These are phyloP conservation scores for Neurospora sp. DNA, from an alignment of 495 filamentous ascomycete genomes.

Conservation along the genomic window DNA sequence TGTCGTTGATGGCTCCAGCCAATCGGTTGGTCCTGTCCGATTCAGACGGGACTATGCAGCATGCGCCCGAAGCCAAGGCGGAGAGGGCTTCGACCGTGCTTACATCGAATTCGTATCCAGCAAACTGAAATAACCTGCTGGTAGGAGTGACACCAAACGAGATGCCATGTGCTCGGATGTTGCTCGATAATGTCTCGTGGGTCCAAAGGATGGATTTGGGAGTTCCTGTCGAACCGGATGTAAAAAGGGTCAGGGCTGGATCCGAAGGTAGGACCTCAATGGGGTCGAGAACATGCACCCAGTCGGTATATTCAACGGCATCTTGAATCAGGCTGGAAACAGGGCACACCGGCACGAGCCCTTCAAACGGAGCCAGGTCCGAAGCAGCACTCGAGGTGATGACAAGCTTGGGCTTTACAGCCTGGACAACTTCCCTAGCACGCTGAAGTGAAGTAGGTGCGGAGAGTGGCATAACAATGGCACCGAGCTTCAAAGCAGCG, in stretches of 20 bases:
- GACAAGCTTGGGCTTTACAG: background rate
- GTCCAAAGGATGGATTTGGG: slow-evolving; percentile 35
- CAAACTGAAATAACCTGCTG: slow-evolving; percentile 43
- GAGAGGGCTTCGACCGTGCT: slow-evolving; percentile 22
- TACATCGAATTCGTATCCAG: slow-evolving; percentile 53
- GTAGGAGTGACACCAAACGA: slow-evolving; percentile 4
- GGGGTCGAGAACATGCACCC: background rate
- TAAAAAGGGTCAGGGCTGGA: slow-evolving; percentile 37
- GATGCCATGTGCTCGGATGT: slow-evolving; percentile 31
- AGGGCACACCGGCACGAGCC: background rate
- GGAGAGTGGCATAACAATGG: background rate
- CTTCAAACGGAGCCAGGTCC: background rate
- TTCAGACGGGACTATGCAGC: slow-evolving; percentile 28
- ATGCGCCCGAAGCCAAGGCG: background rate
- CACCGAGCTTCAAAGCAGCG: background rate
- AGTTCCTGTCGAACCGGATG: slow-evolving; percentile 37
- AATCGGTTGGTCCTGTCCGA: slow-evolving; percentile 20
- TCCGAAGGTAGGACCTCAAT: background rate
- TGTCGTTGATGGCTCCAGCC: slow-evolving; percentile 16
- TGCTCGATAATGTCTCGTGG: slow-evolving; percentile 28
- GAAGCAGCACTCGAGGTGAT: background rate
- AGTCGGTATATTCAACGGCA: background rate
- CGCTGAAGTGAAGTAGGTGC: background rate
- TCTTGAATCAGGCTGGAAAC: background rate
- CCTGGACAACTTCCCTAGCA: background rate